phyloP scores from a whole-genome alignment of 2,329 filamentous ascomycete species.

The Penicillium sp. region DNA sequence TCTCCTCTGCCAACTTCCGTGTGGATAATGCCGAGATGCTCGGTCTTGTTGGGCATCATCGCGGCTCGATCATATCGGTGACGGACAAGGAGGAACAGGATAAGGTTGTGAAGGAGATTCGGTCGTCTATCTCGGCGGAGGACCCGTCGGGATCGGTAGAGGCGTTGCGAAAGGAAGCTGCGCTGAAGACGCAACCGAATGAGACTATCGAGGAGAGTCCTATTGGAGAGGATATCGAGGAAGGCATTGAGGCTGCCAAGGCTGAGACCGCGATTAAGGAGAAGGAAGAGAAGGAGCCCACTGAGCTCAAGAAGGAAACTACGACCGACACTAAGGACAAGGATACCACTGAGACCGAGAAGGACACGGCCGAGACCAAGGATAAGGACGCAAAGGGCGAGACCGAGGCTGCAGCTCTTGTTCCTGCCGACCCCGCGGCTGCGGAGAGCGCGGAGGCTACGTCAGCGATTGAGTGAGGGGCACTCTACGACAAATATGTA shows the following conservation, averaged over 20 bases:
- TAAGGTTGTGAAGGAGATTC: conserved; percentile 37
- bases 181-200: conserved; percentile 19
- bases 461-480: conserved; percentile 22
- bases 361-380: background rate
- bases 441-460: conserved; percentile 18
- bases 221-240: background rate
- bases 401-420: background rate
- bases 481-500: conserved; percentile 15
- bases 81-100: conserved; percentile 35
- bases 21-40: conserved; percentile 37
- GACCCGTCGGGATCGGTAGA: conserved; percentile 24
- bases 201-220: conserved; percentile 27
- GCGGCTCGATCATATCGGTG: conserved; percentile 36
- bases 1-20: conserved; percentile 40
- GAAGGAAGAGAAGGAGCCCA: background rate
- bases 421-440: conserved; percentile 17
- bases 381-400: conserved; percentile 4
- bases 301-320: background rate
- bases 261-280: background rate
- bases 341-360: background rate
- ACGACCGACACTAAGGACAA: background rate
- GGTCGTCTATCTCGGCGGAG: conserved; percentile 37
- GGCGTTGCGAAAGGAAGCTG: conserved; percentile 31
- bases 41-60: conserved; percentile 42
- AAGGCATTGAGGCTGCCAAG: conserved; percentile 1